phyloP scores from a whole-genome alignment of 805 yeast genomes.

The Maudiozyma saulgeensis region DNA sequence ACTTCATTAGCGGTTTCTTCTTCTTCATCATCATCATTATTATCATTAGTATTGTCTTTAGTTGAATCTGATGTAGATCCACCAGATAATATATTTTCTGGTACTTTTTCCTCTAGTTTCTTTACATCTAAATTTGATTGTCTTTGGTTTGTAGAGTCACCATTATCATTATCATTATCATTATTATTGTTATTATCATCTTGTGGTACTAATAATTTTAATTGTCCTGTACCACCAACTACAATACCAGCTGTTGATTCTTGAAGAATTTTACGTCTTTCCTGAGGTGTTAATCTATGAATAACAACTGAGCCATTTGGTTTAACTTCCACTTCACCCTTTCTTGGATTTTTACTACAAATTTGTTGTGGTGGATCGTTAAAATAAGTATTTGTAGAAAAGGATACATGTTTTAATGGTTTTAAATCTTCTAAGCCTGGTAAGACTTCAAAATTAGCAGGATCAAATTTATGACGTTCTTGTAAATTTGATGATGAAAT shows the following conservation, averaged over 20 bases:
- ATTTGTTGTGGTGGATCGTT: slow-evolving; percentile 88
- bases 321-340: slow-evolving; percentile 67
- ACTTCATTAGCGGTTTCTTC: slow-evolving; percentile 25
- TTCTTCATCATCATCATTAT: slow-evolving; percentile 31
- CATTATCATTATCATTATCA: too few species aligned
- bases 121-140: slow-evolving; percentile 1
- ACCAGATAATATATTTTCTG: slow-evolving; percentile 9
- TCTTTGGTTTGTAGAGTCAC: too few species aligned
- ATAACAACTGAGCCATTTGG: slow-evolving; percentile 46
- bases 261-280: slow-evolving; percentile 35
- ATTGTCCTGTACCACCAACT: slow-evolving; percentile 69
- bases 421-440: slow-evolving; percentile 37
- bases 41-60: not conserved
- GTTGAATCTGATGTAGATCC: not conserved
- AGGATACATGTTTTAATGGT: slow-evolving; percentile 54
- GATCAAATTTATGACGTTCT: slow-evolving; percentile 8
- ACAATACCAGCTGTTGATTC: slow-evolving; percentile 58
- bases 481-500: not conserved
- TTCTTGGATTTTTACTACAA: slow-evolving; percentile 67
- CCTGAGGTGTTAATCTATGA: slow-evolving; percentile 47
- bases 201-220: slow-evolving; percentile 33
- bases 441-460: slow-evolving; percentile 15
- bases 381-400: slow-evolving; percentile 65
- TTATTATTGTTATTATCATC: slow-evolving; percentile 1
- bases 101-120: slow-evolving; percentile 13